Conservation (phyloP, 768 basidiomycete genomes). For the Termitomyces sp. region DNA sequence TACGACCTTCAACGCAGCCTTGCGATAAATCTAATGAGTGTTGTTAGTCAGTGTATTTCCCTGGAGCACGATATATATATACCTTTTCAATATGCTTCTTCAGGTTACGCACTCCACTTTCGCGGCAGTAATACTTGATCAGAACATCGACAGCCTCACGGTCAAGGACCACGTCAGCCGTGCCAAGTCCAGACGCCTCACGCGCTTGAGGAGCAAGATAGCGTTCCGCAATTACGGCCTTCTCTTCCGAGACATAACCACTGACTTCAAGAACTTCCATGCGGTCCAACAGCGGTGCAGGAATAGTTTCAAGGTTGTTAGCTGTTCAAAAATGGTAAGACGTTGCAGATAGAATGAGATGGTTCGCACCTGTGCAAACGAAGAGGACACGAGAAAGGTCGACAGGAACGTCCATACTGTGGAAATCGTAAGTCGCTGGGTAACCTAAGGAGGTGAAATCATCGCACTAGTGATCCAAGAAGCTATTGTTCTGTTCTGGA, state of each 20-base stretch:
- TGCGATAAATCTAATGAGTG: conserved; percentile 78
- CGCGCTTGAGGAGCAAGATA: conserved; percentile 93
- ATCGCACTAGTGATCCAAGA: conserved; percentile 93
- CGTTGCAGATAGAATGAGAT: background rate
- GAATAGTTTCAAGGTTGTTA: conserved; percentile 90
- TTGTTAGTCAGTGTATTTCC: background rate
- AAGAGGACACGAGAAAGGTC: conserved; percentile 95
- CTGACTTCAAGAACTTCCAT: conserved; percentile 97
- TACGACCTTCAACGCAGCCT: conserved; percentile 89
- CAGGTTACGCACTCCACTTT: conserved; percentile 93
- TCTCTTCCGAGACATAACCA: conserved; percentile 93
- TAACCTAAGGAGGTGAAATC: background rate
- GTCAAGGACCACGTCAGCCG: conserved; percentile 77
- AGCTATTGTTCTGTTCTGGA: conserved; percentile 91
- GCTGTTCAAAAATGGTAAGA: conserved; percentile 33
- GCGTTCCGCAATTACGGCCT: conserved; percentile 77
- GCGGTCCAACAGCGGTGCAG: conserved; percentile 87
- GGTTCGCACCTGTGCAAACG: conserved; percentile 66
- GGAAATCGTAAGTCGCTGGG: conserved; percentile 4
- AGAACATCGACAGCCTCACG: conserved; percentile 75
- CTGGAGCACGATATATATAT: conserved; percentile 21
- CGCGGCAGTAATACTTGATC: conserved; percentile 96
- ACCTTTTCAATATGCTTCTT: conserved; percentile 99
- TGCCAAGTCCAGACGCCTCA: conserved; percentile 81
- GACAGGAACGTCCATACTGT: conserved; percentile 92